phyloP scores from a whole-genome alignment of 2,329 filamentous ascomycete genomes.

The Pestalotiopsis fici region DNA sequence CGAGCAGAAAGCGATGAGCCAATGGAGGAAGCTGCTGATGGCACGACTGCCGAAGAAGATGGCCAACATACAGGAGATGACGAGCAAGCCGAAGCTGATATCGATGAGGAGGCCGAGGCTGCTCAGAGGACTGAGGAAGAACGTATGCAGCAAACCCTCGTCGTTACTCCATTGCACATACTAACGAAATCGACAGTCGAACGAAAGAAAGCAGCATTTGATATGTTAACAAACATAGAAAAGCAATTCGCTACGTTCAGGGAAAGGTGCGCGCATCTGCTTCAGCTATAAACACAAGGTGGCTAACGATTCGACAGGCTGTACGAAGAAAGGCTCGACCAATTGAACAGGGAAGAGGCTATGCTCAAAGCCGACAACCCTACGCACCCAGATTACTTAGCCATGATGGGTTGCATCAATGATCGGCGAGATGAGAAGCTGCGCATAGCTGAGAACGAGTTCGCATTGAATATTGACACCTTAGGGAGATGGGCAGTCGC shows the following conservation, averaged over 20 bases:
- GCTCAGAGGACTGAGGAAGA: slow-evolving; percentile 66
- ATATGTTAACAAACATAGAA: slow-evolving; percentile 78
- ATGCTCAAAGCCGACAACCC: slow-evolving; percentile 60
- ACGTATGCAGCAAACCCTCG: slow-evolving; percentile 41
- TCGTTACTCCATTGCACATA: slow-evolving; percentile 12
- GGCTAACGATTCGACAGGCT: slow-evolving; percentile 54
- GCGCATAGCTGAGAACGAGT: slow-evolving; percentile 71
- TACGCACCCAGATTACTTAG: slow-evolving; percentile 90
- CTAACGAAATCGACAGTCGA: slow-evolving; percentile 58
- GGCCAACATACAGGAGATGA: slow-evolving; percentile 53
- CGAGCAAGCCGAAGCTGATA: slow-evolving; percentile 54
- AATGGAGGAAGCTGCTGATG: slow-evolving; percentile 28
- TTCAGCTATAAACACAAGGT: slow-evolving; percentile 8
- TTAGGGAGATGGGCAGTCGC: slow-evolving; percentile 76
- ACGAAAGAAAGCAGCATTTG: slow-evolving; percentile 77
- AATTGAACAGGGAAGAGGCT: slow-evolving; percentile 71
- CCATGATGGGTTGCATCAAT: slow-evolving; percentile 86
- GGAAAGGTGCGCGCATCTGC: slow-evolving; percentile 60
- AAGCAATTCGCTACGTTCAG: slow-evolving; percentile 86
- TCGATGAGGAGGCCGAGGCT: slow-evolving; percentile 61
- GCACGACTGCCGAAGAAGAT: slow-evolving; percentile 38
- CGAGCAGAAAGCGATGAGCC: slow-evolving; percentile 13
- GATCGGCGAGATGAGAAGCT: slow-evolving; percentile 80
- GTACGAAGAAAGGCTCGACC: slow-evolving; percentile 84
- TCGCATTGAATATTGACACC: slow-evolving; percentile 72